Conservation (phyloP, 345 rosid species). For the Rubroshorea leprosula region DNA sequence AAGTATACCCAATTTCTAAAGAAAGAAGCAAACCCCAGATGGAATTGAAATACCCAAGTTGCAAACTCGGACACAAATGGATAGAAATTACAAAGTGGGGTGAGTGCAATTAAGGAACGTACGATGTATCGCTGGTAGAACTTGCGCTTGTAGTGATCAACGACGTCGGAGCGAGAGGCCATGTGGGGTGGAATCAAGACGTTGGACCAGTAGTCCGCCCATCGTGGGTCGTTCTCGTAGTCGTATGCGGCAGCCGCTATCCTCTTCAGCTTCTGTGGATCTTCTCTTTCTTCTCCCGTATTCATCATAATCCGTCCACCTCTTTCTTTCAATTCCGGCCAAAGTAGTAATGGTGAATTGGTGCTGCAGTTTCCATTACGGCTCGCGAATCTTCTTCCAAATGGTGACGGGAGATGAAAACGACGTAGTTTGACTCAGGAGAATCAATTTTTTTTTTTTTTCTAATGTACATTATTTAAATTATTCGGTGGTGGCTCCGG, state of each 20-base stretch:
- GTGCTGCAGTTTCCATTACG: too few species aligned
- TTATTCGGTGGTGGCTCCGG: too few species aligned
- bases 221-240: slow-evolving; percentile 78
- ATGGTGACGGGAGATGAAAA: too few species aligned
- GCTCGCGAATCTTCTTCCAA: too few species aligned
- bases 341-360: too few species aligned
- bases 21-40: slow-evolving; percentile 3
- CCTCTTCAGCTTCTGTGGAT: slow-evolving; percentile 69
- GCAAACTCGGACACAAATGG: neutral
- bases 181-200: slow-evolving; percentile 85
- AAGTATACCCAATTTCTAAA: too few species aligned
- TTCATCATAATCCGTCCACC: neutral
- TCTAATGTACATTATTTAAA: too few species aligned
- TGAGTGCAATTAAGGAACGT: slow-evolving; percentile 3
- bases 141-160: slow-evolving; percentile 87
- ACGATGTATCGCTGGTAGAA: slow-evolving; percentile 92
- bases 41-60: neutral
- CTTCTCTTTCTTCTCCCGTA: slow-evolving; percentile 77
- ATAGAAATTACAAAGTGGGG: neutral
- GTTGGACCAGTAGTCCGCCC: slow-evolving; percentile 95
- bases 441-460: too few species aligned
- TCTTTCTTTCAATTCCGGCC: too few species aligned
- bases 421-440: too few species aligned
- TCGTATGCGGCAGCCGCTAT: slow-evolving; percentile 82
- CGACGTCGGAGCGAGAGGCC: slow-evolving; percentile 83